Evolutionary conservation across 495 filamentous ascomycete genomes (phyloP), one percentile per base, ranked within the genome.

Genomic region (Xylaria palmicola): DNA sequence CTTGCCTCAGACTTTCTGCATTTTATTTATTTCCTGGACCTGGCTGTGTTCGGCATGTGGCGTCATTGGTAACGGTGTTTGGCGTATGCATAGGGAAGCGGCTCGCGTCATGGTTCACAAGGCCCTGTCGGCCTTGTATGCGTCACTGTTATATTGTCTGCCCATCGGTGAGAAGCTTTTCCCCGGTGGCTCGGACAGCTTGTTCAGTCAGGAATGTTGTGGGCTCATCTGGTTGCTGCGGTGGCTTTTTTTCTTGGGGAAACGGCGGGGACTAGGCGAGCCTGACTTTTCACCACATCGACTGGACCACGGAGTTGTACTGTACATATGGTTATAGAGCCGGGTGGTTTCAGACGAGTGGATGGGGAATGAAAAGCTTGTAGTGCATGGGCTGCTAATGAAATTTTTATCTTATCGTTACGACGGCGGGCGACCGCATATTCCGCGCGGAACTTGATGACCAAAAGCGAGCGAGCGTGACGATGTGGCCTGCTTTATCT

Each of bases 41-140:
- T 44, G 57, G 57, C 37, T 52, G 57, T 52, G 37, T 60, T 52
- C 19, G 57, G 57, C 47, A 52, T 44, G 34, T 60, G 47, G 57
- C 44, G 57, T 60, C 57, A 52, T 52, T 39, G 57, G 57, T 43
- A 52, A 27, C 44, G 57, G 57, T 60, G 57, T 60, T 59, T 19
- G 57, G 57, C 36, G 57, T 60, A 52, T 60, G 57, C 47, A 60
- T 52, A 52, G 26, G 47, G 36, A 52, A 51, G 47, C 47, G 57
- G 57, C 57, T 60, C 47, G 26, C 27, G 27, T 60, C 47, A 60
- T 52, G 57, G 52, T 43, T 60, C 57, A 44, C 34, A 44, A 50
- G 57, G 57, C 20, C 47, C 17, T 60, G 26, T 19, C 4, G 55
- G 29, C 29, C 26, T 22, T 13, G 13, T 52, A 36, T 34, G 12